Percentiles rank a stretch among this genome's conserved stretches.
Conservation (phyloP, 202 grass and related monocot species). For the Eragrostis tef region DNA sequence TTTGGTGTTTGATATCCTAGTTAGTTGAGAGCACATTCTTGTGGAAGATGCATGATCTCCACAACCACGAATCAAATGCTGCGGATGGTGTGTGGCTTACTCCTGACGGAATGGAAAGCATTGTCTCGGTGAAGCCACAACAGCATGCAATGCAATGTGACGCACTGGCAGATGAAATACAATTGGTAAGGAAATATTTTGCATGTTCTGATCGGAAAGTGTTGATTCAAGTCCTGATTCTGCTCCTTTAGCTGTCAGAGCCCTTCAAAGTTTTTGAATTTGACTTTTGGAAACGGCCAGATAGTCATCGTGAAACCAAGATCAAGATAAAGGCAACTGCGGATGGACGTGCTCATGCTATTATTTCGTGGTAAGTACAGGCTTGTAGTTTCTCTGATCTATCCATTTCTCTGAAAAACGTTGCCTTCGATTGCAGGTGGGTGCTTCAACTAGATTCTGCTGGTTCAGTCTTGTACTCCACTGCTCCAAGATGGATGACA, state of each 20-base stretch:
- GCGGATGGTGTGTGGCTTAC: conserved; percentile 77
- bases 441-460: conserved; percentile 85
- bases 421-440: conserved; percentile 63
- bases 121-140: conserved; percentile 67
- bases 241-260: conserved; percentile 80
- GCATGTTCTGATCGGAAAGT: conserved; percentile 31
- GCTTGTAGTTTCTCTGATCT: conserved; percentile 23
- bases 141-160: conserved; percentile 93
- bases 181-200: conserved; percentile 58
- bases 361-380: conserved; percentile 81
- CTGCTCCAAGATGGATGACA: conserved; percentile 78
- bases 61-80: conserved; percentile 69
- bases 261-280: conserved; percentile 99
- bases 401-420: conserved; percentile 2
- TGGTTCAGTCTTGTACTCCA: conserved; percentile 83
- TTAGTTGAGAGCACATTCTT: conserved; percentile 84
- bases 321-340: conserved; percentile 61
- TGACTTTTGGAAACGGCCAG: conserved; percentile 89
- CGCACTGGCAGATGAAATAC: conserved; percentile 68
- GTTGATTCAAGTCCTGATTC: conserved; percentile 41
- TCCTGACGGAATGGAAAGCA: conserved; percentile 51
- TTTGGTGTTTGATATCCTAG: conserved; percentile 54
- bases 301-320: conserved; percentile 71
- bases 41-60: conserved; percentile 86
- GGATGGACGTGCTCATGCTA: conserved; percentile 69